These are phyloP conservation scores for Boechera divaricarpa DNA, from an alignment of 345 rosid species.

Conservation along the genomic window DNA sequence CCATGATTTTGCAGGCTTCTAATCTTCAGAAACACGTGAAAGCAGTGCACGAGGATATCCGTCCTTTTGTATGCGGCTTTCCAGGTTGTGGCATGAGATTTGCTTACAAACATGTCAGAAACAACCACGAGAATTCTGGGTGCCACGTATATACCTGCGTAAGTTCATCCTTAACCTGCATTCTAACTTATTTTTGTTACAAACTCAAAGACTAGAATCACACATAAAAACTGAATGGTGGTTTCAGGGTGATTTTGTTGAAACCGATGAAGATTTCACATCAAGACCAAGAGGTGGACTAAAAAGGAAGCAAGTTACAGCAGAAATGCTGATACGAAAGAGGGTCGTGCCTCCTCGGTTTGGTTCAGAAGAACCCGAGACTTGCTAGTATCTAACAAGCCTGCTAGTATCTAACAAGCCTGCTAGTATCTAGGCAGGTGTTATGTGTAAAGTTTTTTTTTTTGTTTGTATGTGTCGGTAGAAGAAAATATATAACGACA, in stretches of 20 bases:
- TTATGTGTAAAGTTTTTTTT: conserved; percentile 17
- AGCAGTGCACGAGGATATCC: conserved; percentile 68
- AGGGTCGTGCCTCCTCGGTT: conserved; percentile 56
- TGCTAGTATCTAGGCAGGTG: not conserved
- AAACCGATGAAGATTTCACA: conserved; percentile 64
- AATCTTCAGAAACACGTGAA: conserved; percentile 70
- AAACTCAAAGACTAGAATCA: not conserved
- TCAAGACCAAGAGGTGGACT: conserved; percentile 84
- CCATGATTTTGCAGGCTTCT: conserved; percentile 55
- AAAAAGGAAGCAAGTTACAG: conserved; percentile 63
- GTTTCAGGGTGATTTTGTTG: conserved; percentile 78
- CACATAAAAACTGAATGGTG: not conserved
- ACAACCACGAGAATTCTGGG: conserved; percentile 69
- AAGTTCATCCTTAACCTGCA: conserved; percentile 39
- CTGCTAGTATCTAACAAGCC: not conserved
- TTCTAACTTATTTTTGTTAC: not conserved
- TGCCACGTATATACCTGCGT: conserved; percentile 62
- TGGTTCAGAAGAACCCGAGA: conserved; percentile 29
- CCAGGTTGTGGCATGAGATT: conserved; percentile 72
- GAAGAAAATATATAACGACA: not conserved
- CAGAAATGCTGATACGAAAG: conserved; percentile 67
- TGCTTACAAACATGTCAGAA: conserved; percentile 81
- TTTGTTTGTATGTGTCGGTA: not conserved
- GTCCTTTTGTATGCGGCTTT: conserved; percentile 62
- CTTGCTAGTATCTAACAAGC: conserved; percentile 2